A percentile compares a stretch with the other conserved stretches of the same genome.
phyloP scores from a whole-genome alignment of 179 eudicot genomes.

The Corrigiola litoralis region DNA sequence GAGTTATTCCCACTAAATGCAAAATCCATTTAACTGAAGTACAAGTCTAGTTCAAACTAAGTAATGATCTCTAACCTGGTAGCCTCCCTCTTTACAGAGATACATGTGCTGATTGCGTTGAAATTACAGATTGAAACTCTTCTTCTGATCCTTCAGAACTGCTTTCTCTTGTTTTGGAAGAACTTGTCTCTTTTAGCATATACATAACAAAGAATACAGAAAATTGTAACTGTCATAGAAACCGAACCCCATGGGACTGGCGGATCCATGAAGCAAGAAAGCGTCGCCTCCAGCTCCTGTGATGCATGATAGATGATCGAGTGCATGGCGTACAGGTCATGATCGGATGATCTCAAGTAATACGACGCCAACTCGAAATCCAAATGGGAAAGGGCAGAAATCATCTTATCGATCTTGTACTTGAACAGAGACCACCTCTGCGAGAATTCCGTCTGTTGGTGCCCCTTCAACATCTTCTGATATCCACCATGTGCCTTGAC shows the following conservation, averaged over 20 bases:
- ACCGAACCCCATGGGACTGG: constrained; percentile 85
- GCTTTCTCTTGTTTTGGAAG: constrained; percentile 79
- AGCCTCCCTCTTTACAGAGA: constrained; percentile 29
- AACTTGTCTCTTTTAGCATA: constrained; percentile 63
- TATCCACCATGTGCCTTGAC: constrained; percentile 79
- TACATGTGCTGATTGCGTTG: constrained; percentile 24
- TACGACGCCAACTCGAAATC: constrained; percentile 77
- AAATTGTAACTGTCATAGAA: constrained; percentile 42
- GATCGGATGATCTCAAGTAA: constrained; percentile 79
- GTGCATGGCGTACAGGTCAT: constrained; percentile 84
- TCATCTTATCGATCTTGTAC: constrained; percentile 80
- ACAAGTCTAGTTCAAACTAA: constrained; percentile 28
- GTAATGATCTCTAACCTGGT: constrained; percentile 32
- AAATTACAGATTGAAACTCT: constrained; percentile 16
- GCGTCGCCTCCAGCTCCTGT: constrained; percentile 82
- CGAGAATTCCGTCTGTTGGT: constrained; percentile 51
- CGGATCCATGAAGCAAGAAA: constrained; percentile 87
- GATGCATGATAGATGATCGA: constrained; percentile 72
- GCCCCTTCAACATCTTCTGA: constrained; percentile 55
- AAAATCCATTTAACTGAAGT: constrained; percentile 7
- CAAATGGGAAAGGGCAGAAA: constrained; percentile 74
- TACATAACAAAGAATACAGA: constrained; percentile 50
- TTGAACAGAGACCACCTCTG: constrained; percentile 83
- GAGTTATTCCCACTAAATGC: constrained; percentile 13
- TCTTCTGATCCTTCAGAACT: constrained; percentile 48